Evolutionary conservation across 495 filamentous ascomycete species (phyloP).

Genomic region (Xylaria scruposa): DNA sequence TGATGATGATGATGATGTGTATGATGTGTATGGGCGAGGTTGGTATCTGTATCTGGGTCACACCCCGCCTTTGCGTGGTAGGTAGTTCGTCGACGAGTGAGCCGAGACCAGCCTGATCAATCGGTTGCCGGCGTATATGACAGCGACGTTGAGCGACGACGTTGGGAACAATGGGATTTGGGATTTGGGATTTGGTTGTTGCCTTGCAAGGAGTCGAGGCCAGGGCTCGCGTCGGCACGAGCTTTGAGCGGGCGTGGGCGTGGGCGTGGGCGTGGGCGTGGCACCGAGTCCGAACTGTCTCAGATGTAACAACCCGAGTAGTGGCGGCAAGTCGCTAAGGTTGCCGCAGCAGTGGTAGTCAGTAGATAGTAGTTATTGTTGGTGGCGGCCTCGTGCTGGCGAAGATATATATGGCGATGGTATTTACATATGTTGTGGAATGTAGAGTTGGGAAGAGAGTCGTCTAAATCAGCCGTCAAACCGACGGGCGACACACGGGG

Average conservation of each 20-base stretch:
- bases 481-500: neutral
- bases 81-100: neutral
- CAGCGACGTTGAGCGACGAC: neutral
- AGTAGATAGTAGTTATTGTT: neutral
- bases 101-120: neutral
- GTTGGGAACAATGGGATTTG: constrained; percentile 1
- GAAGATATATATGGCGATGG: constrained; percentile 1
- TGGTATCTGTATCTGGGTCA: neutral
- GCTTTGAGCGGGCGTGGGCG: constrained; percentile 9
- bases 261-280: no score
- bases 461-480: neutral
- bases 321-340: constrained; percentile 6
- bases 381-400: neutral
- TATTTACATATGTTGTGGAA: constrained; percentile 20
- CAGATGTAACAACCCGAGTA: constrained; percentile 21
- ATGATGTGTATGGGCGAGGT: neutral
- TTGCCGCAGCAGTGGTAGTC: neutral
- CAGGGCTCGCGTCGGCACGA: constrained; percentile 13
- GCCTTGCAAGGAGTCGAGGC: constrained; percentile 2
- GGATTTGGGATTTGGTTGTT: neutral
- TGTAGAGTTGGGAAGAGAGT: constrained; percentile 15
- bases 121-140: neutral
- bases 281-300: constrained; percentile 22
- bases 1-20: neutral
- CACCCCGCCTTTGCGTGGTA: neutral